Conservation (phyloP, 2,329 filamentous ascomycete genomes). For the Magnaporthiopsis rhizophila region DNA sequence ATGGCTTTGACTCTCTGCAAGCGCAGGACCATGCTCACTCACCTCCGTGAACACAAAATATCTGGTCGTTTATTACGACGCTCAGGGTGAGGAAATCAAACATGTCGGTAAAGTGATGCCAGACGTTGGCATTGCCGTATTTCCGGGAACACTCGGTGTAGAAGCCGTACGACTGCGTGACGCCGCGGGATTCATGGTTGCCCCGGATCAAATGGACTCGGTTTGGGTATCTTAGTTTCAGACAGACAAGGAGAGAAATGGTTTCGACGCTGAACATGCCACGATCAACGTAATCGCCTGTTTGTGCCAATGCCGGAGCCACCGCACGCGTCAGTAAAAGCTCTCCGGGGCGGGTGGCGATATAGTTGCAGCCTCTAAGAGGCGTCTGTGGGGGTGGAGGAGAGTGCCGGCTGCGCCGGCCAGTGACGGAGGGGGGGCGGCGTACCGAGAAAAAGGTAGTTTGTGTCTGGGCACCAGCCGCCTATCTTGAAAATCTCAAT, state of each 20-base stretch:
- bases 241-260: conserved; percentile 92
- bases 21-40: conserved; percentile 19
- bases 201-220: conserved; percentile 94
- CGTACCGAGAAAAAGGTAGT: conserved; percentile 91
- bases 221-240: conserved; percentile 93
- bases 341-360: too few relatives aligned
- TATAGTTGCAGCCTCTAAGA: too few relatives aligned
- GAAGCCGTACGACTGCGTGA: conserved; percentile 98
- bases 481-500: conserved; percentile 99
- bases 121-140: conserved; percentile 97
- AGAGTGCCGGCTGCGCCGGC: background rate
- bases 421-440: conserved; percentile 3
- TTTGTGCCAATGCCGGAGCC: conserved; percentile 3
- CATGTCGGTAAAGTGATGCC: conserved; percentile 99
- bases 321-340: conserved; percentile 1
- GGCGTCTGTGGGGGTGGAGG: too few relatives aligned
- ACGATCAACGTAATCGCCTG: conserved; percentile 95
- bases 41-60: conserved; percentile 96
- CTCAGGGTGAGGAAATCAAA: conserved; percentile 96
- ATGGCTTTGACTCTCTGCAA: background rate
- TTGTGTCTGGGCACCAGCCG: conserved; percentile 93
- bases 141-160: conserved; percentile 98
- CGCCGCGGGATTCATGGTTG: conserved; percentile 95
- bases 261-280: conserved; percentile 99
- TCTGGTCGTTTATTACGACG: conserved; percentile 97